A percentile compares a stretch with the other conserved stretches of the same genome.
These are phyloP conservation scores for Epichloe sp. DNA, from an alignment of 2,329 filamentous ascomycete species.

Conservation along the genomic window DNA sequence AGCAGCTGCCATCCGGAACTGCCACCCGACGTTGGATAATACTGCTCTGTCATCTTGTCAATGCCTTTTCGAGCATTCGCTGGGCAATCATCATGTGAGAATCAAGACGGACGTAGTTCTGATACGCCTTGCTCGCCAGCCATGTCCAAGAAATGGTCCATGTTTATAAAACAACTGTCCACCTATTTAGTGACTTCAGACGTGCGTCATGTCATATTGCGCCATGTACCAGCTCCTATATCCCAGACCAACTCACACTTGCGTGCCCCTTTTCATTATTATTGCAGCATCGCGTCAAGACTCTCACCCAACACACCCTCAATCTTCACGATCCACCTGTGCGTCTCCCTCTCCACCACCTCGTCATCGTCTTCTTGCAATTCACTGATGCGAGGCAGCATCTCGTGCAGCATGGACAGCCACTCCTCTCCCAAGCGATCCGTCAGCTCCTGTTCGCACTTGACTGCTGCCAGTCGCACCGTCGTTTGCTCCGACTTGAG, in stretches of 20 bases:
- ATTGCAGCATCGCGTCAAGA: slow-evolving; percentile 84
- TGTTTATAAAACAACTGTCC: too few relatives aligned
- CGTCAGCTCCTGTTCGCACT: slow-evolving; percentile 68
- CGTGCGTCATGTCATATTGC: neutral
- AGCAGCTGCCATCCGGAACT: too few relatives aligned
- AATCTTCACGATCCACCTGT: slow-evolving; percentile 81
- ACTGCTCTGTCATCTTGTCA: too few relatives aligned
- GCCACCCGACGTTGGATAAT: too few relatives aligned
- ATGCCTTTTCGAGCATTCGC: too few relatives aligned
- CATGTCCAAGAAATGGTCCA: too few relatives aligned
- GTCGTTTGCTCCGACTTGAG: slow-evolving; percentile 59
- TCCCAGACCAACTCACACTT: neutral
- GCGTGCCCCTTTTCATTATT: slow-evolving; percentile 13
- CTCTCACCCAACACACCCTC: slow-evolving; percentile 83
- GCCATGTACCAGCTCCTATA: neutral
- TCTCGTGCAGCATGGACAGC: slow-evolving; percentile 82
- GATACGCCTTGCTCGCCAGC: too few relatives aligned
- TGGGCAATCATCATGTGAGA: too few relatives aligned
- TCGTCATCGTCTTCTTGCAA: slow-evolving; percentile 95
- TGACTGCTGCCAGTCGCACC: slow-evolving; percentile 70
- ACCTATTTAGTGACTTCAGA: too few relatives aligned
- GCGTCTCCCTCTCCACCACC: slow-evolving; percentile 75
- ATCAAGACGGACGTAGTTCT: too few relatives aligned
- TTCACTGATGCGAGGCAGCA: slow-evolving; percentile 92
- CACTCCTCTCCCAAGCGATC: slow-evolving; percentile 82